Base-by-base conservation (phyloP, 78 protist genomes). In the Cavenderia fasciculata region DNA sequence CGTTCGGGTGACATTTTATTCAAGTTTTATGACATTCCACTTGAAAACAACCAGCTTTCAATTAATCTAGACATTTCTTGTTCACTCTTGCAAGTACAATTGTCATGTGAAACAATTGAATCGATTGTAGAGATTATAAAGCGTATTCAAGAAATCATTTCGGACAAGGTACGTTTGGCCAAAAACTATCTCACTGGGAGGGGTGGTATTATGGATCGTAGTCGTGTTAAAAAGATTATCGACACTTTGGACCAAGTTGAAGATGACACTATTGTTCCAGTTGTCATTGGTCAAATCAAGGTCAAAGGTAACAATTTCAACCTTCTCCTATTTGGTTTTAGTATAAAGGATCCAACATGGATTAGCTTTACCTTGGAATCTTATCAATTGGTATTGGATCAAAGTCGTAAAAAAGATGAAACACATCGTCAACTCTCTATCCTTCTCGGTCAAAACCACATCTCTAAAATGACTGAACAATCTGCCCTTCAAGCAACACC, bases 341-440 rank as follows among this genome's bases (percentile, higher is more conserved):
- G 72, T 56, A 66, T 82, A 40, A 65, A 82, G 59, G 90, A 82
- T 57, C 90, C 90, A 40, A 82, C 90, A 29, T 82, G 90, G 90
- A 66, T 82, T 54, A 56, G 54, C 49, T 70, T 82, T 43, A 34
- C 40, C 19, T 68, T 82, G 38, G 90, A 82, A 5, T 51, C 69
- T 12, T 82, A 82, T 68, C 90, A 82, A 57, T 34, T 82, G 29
- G 61, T 69, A 7, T 41, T 82, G 19, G 90, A 82, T 56, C 90
- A 82, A 36, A 66, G 71, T 21, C 65, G 61, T 31, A 82, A 82
- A 61, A 82, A 52, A 36, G 90, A 82, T 16, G 90, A 82, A 54
- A 65, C 68, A 43, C 90, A 82, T 44, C 47, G 90, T 68, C 90
- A 82, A 68, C 74, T 82, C 5, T 68, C 78, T 18, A 82, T 82